Conservation (phyloP, 352 stramenopile species). For the Globisporangium parvum region DNA sequence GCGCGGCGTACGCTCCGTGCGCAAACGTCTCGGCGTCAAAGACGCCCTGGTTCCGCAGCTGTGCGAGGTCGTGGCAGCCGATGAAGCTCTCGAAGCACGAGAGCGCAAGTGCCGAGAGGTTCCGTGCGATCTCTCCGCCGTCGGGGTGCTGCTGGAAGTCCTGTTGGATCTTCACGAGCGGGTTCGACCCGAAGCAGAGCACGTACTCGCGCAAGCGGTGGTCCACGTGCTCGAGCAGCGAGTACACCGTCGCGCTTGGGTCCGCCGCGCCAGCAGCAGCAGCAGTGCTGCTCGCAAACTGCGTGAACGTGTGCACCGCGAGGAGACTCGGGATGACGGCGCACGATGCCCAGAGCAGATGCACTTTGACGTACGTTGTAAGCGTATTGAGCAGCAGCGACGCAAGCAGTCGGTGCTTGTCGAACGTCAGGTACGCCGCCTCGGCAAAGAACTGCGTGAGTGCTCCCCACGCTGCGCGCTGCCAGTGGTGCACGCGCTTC, state of each 20-base stretch:
- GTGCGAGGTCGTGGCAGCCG: constrained; percentile 37
- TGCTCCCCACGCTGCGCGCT: constrained; percentile 43
- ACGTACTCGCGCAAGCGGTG: constrained; percentile 49
- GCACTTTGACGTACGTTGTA: constrained; percentile 51
- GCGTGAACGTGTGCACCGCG: constrained; percentile 32
- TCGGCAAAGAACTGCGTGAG: constrained; percentile 36
- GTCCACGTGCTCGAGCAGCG: constrained; percentile 26
- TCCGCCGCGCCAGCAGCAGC: background rate
- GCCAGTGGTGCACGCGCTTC: constrained; percentile 60
- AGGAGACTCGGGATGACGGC: constrained; percentile 34
- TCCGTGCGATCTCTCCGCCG: constrained; percentile 20
- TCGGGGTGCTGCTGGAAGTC: constrained; percentile 45
- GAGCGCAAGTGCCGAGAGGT: constrained; percentile 31
- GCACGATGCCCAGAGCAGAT: constrained; percentile 55
- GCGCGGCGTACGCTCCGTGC: constrained; percentile 13
- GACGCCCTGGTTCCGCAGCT: constrained; percentile 38
- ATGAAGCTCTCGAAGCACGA: constrained; percentile 51
- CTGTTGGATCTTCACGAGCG: constrained; percentile 49
- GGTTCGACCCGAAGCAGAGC: constrained; percentile 48
- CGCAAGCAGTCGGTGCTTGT: constrained; percentile 49
- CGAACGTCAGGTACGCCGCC: constrained; percentile 28
- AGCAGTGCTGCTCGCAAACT: constrained; percentile 14
- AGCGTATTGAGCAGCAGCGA: constrained; percentile 45
- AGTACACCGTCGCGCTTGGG: constrained; percentile 11
- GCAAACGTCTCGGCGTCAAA: constrained; percentile 43